Evolutionary conservation across 495 filamentous ascomycete genomes (phyloP), one percentile per base, ranked within the genome.

Genomic region (Penicillium coprophilum): DNA sequence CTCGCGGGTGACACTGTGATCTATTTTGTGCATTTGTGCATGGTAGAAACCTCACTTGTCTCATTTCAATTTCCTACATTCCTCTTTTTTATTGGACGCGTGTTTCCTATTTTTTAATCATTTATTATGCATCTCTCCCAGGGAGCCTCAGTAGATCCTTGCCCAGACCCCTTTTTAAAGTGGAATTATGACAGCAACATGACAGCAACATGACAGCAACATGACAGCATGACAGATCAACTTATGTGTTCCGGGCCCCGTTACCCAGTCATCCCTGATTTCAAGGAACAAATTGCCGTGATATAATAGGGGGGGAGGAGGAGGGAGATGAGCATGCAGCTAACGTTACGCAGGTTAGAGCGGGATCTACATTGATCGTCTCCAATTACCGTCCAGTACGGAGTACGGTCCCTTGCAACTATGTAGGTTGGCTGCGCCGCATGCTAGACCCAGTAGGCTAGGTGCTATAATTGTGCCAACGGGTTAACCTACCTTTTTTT

Each of bases 351-450:
- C 39, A 32, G 21, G 20, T 45, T 46, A 54, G 31, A 28, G 30
- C 21, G 5, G 6, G 51, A 46, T 54, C 51, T 46, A 54, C 41
- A 30, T 46, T 6, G 40, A 53, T 46, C 51, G 41, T 13, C 20
- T 36, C 51, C 30, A 46, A 24, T 45, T 34, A 46, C 30, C 30
- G 6, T 20, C 31, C n/a, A 6, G 31, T 4, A 11, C 4, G 1
- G n/a, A 6, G 31, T 4, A 11, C 4, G 1, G n/a, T n/a, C 49
- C 36, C 34, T 17, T 7, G 15, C 34, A 38, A 17, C 6, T n/a
- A 38, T 40, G 21, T 41, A 51, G 46, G 51, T 38, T 46, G 51
- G 39, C 51, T 54, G 51, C 41, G 41, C 51, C 51, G 30, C 41
- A 46, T 34, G 41, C 21, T 23, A 2, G 19, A 20, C 12, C 30